Conservation (phyloP, 169 alveolate species). For the Plasmodium gaboni region DNA sequence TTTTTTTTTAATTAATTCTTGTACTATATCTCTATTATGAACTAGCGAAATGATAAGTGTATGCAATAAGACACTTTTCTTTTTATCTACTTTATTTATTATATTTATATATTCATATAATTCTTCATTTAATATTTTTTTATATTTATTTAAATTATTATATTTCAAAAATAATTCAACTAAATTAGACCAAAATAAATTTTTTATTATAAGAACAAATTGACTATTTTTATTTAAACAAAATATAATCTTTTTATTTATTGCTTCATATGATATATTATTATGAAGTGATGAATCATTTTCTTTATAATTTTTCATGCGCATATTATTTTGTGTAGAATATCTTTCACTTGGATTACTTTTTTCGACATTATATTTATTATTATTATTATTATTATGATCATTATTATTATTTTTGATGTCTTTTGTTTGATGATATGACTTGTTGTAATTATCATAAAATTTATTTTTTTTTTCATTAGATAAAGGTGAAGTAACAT, state of each 20-base stretch:
- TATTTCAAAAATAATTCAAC: constrained; percentile 58
- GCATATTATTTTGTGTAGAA: not conserved
- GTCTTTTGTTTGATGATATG: no score
- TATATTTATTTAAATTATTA: constrained; percentile 54
- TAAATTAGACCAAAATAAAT: constrained; percentile 69
- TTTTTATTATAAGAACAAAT: constrained; percentile 56
- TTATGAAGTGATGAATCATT: not conserved
- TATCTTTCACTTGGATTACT: not conserved
- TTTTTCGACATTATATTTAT: not conserved
- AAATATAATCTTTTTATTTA: constrained; percentile 52
- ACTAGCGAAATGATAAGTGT: constrained; percentile 66
- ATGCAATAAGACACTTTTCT: constrained; percentile 71
- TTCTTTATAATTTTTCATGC: not conserved
- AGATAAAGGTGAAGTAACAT: constrained; percentile 6
- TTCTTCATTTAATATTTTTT: constrained; percentile 64
- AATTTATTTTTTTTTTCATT: no score
- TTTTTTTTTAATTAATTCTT: constrained; percentile 65
- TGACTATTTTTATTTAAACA: constrained; percentile 61
- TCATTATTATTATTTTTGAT: no score
- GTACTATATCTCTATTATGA: constrained; percentile 69
- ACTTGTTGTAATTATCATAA: no score
- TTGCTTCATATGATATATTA: constrained; percentile 3
- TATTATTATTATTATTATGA: not conserved
- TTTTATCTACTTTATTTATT: constrained; percentile 62
- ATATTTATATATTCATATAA: constrained; percentile 64